These are phyloP conservation scores for Fusarium clavum DNA, from an alignment of 2,329 filamentous ascomycete species.

Conservation along the genomic window DNA sequence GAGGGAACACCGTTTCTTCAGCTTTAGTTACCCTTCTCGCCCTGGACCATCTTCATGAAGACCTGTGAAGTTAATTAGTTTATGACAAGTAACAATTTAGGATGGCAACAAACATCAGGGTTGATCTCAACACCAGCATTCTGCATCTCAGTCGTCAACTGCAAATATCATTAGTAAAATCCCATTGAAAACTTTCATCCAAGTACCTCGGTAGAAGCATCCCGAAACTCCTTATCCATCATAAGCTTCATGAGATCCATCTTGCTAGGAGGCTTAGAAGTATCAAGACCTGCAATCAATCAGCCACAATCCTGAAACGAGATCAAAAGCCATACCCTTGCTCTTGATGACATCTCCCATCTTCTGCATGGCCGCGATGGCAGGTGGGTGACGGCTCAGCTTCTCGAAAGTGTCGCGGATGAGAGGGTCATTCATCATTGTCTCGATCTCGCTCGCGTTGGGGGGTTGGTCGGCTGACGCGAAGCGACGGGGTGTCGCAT, in stretches of 20 bases:
- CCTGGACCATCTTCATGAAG: constrained; percentile 36
- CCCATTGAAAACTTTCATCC: rapidly evolving
- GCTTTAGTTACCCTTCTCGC: not conserved
- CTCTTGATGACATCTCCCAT: constrained; percentile 34
- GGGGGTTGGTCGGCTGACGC: constrained; percentile 32
- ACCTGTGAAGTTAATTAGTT: constrained; percentile 16
- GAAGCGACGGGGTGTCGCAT: constrained; percentile 20
- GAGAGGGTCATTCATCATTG: constrained; percentile 41
- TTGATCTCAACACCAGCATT: constrained; percentile 40
- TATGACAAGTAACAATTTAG: too few species aligned
- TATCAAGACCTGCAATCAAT: constrained; percentile 30
- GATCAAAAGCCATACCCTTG: constrained; percentile 10
- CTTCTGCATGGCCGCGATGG: constrained; percentile 35
- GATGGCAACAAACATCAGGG: constrained; percentile 21
- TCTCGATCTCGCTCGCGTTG: constrained; percentile 28
- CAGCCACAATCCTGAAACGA: not conserved
- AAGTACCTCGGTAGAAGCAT: constrained; percentile 33
- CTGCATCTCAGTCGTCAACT: constrained; percentile 39
- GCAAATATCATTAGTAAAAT: not conserved
- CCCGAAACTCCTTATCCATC: constrained; percentile 42
- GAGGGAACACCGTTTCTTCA: too few species aligned
- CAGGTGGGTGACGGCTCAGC: constrained; percentile 37
- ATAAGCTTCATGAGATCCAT: constrained; percentile 42
- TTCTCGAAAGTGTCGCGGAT: constrained; percentile 39
- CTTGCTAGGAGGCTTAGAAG: constrained; percentile 35